Evolutionary conservation across 768 basidiomycete genomes (phyloP).

Genomic region (Psilocybe tampanensis): DNA sequence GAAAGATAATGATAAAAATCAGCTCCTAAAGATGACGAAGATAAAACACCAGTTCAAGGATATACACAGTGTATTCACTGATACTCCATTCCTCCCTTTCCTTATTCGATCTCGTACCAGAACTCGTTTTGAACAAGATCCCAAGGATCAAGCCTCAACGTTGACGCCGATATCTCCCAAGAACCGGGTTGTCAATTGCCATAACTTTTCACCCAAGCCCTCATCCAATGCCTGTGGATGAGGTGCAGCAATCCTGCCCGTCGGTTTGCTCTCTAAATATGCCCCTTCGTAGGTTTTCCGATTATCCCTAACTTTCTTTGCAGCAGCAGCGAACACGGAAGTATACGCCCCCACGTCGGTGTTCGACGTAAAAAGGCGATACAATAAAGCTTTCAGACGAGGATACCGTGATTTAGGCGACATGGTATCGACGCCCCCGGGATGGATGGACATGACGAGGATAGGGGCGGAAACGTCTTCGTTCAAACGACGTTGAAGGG

Average conservation of each 20-base stretch:
- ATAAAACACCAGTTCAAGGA: too few species aligned
- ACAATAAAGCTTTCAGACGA: constrained; percentile 16
- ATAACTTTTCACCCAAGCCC: constrained; percentile 8
- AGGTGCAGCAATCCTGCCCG: constrained; percentile 16
- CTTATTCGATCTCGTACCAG: too few species aligned
- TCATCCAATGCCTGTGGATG: constrained; percentile 15
- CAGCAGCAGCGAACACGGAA: constrained; percentile 31
- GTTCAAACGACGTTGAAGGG: constrained; percentile 17
- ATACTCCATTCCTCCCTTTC: too few species aligned
- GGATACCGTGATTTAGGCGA: constrained; percentile 24
- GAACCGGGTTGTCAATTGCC: constrained; percentile 9
- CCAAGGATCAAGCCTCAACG: neutral
- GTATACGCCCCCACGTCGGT: constrained; percentile 27
- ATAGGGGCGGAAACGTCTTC: constrained; percentile 19
- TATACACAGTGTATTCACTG: too few species aligned
- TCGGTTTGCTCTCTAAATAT: constrained; percentile 25
- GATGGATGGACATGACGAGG: constrained; percentile 24
- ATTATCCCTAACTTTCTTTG: constrained; percentile 21
- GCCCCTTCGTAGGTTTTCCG: constrained; percentile 24
- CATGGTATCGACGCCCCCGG: constrained; percentile 33
- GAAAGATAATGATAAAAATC: neutral
- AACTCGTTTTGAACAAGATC: too few species aligned
- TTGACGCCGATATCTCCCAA: constrained; percentile 10
- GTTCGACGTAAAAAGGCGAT: constrained; percentile 19
- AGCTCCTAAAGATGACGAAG: neutral